phyloP scores from a whole-genome alignment of 2,329 filamentous ascomycete genomes.

The Talaromyces albobiverticillius region DNA sequence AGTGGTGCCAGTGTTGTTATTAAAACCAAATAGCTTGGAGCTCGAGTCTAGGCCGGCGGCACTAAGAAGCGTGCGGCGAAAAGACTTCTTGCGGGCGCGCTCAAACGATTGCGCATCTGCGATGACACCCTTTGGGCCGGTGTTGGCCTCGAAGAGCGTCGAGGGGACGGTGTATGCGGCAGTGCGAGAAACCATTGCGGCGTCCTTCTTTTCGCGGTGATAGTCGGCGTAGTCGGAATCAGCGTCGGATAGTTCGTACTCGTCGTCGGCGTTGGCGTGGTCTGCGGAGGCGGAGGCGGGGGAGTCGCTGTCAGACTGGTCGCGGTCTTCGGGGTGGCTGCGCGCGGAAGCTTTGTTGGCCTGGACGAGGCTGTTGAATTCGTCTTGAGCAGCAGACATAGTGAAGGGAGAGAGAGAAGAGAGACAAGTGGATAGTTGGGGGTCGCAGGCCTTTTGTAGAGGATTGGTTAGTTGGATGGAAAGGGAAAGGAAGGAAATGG shows the following conservation, averaged over 20 bases:
- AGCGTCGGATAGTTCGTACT: conserved; percentile 27
- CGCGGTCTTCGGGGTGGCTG: conserved; percentile 45
- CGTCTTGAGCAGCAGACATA: conserved; percentile 46
- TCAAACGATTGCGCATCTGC: conserved; percentile 51
- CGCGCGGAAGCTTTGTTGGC: conserved; percentile 31
- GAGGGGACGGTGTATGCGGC: conserved; percentile 43
- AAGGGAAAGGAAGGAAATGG: background rate
- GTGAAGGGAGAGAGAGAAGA: conserved; percentile 22
- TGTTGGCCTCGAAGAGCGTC: conserved; percentile 48
- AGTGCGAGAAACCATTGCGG: conserved; percentile 34
- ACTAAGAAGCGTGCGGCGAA: conserved; percentile 42
- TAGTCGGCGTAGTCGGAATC: conserved; percentile 34
- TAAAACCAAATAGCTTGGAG: conserved; percentile 15
- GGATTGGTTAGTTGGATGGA: background rate
- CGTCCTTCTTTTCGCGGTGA: conserved; percentile 28
- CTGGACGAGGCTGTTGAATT: conserved; percentile 44
- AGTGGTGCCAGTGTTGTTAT: conserved; percentile 15
- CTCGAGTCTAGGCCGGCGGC: conserved; percentile 32
- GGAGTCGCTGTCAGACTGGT: conserved; percentile 25
- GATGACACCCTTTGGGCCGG: conserved; percentile 51
- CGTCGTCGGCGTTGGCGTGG: conserved; percentile 32
- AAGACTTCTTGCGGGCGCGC: conserved; percentile 46
- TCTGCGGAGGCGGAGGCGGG: conserved; percentile 26
- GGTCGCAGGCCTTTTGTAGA: conserved; percentile 1
- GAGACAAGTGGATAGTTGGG: background rate